Conservation (phyloP, 345 rosid genomes). For the Eucalyptus regnans region DNA sequence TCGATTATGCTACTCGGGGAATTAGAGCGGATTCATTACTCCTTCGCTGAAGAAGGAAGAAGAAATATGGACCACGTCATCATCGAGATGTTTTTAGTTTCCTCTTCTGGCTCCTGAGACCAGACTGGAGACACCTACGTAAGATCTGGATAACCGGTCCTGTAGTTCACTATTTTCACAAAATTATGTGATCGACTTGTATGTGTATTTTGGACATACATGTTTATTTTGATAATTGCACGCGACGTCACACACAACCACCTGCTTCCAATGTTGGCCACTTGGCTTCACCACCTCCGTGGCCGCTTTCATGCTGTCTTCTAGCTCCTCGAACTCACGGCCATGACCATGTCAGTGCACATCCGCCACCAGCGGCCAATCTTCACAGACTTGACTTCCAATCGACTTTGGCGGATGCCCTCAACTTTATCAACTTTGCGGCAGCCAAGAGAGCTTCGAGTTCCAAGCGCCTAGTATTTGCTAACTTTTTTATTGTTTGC, state of each 20-base stretch:
- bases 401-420: slow-evolving; percentile 52
- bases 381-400: slow-evolving; percentile 50
- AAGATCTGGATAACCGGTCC: slow-evolving; percentile 12
- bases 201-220: neutral
- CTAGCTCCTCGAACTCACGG: slow-evolving; percentile 33
- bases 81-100: slow-evolving; percentile 37
- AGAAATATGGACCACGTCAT: slow-evolving; percentile 24
- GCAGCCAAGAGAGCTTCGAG: neutral
- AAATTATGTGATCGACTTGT: too few relatives aligned
- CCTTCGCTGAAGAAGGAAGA: slow-evolving; percentile 15
- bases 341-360: neutral
- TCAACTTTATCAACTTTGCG: slow-evolving; percentile 30
- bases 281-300: slow-evolving; percentile 34
- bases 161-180: neutral
- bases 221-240: slow-evolving; percentile 67
- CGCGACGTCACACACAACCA: slow-evolving; percentile 79
- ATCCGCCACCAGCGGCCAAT: neutral
- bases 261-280: too few relatives aligned
- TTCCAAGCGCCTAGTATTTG: neutral
- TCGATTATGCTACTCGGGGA: slow-evolving; percentile 11
- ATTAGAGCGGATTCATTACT: slow-evolving; percentile 15
- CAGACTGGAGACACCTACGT: slow-evolving; percentile 35
- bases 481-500: neutral
- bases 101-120: slow-evolving; percentile 49
- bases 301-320: slow-evolving; percentile 70